Evolutionary conservation across 352 stramenopile genomes (phyloP).

Genomic region (Pythium oligandrum): DNA sequence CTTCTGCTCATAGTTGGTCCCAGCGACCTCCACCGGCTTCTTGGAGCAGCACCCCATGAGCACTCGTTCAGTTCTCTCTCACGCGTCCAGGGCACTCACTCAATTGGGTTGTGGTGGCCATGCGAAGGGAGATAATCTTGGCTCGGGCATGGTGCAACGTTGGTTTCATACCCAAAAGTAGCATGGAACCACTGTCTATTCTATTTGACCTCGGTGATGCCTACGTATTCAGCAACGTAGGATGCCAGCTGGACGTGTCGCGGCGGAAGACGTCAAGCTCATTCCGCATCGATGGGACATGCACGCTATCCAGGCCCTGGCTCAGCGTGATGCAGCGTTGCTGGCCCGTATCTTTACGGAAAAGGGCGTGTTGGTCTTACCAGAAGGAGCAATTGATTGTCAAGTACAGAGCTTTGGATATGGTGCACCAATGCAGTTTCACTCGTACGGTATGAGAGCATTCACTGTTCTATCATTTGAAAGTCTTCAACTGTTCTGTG

Average conservation of each 20-base stretch:
- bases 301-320: constrained; percentile 46
- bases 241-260: too few relatives aligned
- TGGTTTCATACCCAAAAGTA: too few relatives aligned
- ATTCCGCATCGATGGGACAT: constrained; percentile 52
- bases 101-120: too few relatives aligned
- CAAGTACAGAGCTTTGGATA: constrained; percentile 36
- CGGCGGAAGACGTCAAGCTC: constrained; percentile 15
- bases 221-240: too few relatives aligned
- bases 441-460: constrained; percentile 33
- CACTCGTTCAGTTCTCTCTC: neutral
- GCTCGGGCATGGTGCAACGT: too few relatives aligned
- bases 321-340: constrained; percentile 23
- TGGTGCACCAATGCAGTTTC: constrained; percentile 43
- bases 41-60: constrained; percentile 70
- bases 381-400: constrained; percentile 25
- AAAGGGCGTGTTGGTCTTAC: constrained; percentile 22
- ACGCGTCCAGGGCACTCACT: too few relatives aligned
- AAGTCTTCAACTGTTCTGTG: neutral
- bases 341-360: constrained; percentile 29
- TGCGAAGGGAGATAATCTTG: too few relatives aligned
- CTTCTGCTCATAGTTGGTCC: constrained; percentile 19
- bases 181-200: too few relatives aligned
- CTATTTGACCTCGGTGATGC: too few relatives aligned
- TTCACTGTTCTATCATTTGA: neutral
- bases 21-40: constrained; percentile 34